These are phyloP conservation scores for Aspergillus uvarum DNA, from an alignment of 2,329 filamentous ascomycete species.

Conservation along the genomic window DNA sequence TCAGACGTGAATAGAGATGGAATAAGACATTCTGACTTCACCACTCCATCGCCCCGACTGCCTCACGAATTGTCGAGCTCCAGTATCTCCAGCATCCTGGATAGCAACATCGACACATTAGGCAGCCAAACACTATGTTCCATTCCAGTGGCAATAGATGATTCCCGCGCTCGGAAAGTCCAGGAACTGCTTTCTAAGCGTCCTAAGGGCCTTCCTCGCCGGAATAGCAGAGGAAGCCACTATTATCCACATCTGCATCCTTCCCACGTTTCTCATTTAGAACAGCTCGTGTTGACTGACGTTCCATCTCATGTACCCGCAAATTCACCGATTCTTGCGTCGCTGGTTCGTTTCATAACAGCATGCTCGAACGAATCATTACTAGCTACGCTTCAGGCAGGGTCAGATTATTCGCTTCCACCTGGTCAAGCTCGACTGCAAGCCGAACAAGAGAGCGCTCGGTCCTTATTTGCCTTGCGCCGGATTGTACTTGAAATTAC, in stretches of 20 bases:
- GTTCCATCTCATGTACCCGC: constrained; percentile 49
- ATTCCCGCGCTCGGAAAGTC: constrained; percentile 34
- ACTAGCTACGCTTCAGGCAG: constrained; percentile 54
- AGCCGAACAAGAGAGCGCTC: constrained; percentile 51
- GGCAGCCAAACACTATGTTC: constrained; percentile 16
- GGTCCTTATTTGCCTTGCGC: constrained; percentile 55
- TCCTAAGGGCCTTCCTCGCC: constrained; percentile 33
- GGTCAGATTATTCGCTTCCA: constrained; percentile 59
- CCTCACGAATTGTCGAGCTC: constrained; percentile 9
- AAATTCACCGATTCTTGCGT: constrained; percentile 43
- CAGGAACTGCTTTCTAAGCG: constrained; percentile 41
- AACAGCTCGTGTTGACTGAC: constrained; percentile 57
- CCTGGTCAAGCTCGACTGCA: constrained; percentile 53
- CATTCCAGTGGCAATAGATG: constrained; percentile 23
- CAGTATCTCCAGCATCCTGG: background rate
- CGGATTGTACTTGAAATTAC: constrained; percentile 58
- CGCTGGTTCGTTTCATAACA: constrained; percentile 56
- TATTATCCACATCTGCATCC: constrained; percentile 50
- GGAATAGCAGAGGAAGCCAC: constrained; percentile 24
- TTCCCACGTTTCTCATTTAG: constrained; percentile 54
- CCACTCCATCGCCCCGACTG: background rate
- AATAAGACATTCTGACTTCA: background rate
- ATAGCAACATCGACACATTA: constrained; percentile 2
- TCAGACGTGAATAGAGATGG: background rate
- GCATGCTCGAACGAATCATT: constrained; percentile 57